Conservation (phyloP, 306 rosid genomes). For the Quercus berberidifolia region DNA sequence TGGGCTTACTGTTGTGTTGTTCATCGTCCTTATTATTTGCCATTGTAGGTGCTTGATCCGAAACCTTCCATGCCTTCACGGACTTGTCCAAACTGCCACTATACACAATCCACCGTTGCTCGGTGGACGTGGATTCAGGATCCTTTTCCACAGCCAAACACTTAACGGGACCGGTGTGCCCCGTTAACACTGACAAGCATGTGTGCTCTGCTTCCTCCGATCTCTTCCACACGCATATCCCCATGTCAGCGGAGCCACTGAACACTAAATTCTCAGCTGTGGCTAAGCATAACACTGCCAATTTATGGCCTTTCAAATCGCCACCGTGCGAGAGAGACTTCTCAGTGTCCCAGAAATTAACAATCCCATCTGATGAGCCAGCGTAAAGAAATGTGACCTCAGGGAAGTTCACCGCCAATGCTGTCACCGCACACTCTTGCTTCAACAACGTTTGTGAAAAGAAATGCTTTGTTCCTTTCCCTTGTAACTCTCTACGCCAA, state of each 20-base stretch:
- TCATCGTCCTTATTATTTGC: constrained; percentile 7
- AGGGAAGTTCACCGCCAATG: constrained; percentile 38
- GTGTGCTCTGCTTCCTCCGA: constrained; percentile 35
- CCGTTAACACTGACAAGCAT: constrained; percentile 40
- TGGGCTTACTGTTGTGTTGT: background rate
- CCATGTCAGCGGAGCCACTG: constrained; percentile 88
- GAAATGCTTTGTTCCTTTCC: constrained; percentile 79
- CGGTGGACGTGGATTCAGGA: constrained; percentile 15
- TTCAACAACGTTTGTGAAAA: constrained; percentile 70
- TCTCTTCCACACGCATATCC: constrained; percentile 76
- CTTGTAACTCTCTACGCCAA: constrained; percentile 81
- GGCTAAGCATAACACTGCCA: constrained; percentile 69
- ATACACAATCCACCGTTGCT: constrained; percentile 59
- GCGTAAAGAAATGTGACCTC: constrained; percentile 44
- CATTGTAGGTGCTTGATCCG: constrained; percentile 25
- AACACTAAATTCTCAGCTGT: constrained; percentile 58
- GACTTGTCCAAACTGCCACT: constrained; percentile 97
- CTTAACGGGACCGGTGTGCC: constrained; percentile 87
- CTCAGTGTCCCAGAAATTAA: constrained; percentile 62
- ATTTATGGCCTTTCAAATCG: constrained; percentile 54
- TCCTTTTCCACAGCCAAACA: constrained; percentile 76
- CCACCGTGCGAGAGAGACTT: constrained; percentile 49
- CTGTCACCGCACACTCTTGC: constrained; percentile 74
- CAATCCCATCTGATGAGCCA: constrained; percentile 79
- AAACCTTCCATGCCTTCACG: constrained; percentile 79